Evolutionary conservation across 208 protist species (phyloP).

Genomic region (Sergeia podlipaevii): DNA sequence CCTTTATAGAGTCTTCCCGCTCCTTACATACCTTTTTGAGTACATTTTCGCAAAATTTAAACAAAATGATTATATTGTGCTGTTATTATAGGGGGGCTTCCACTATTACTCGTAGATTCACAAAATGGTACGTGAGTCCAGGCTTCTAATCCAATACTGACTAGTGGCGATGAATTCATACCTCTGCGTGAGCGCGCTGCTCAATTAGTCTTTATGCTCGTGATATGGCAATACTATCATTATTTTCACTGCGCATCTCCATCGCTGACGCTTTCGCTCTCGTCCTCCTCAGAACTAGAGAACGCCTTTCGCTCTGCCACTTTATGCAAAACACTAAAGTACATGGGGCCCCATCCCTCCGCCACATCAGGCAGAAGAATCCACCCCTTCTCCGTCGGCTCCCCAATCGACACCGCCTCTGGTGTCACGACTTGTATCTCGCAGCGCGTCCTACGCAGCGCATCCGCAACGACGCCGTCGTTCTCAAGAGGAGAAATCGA

Average conservation of each 20-base stretch:
- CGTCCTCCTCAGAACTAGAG: constrained; percentile 13
- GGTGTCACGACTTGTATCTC: constrained; percentile 35
- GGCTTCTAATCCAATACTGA: too few species aligned
- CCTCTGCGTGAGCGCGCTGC: too few species aligned
- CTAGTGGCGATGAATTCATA: too few species aligned
- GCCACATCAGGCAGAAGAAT: constrained; percentile 66
- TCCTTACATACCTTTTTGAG: too few species aligned
- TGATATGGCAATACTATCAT: too few species aligned
- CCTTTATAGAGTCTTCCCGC: too few species aligned
- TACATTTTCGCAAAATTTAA: too few species aligned
- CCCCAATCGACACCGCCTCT: constrained; percentile 27
- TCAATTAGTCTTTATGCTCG: too few species aligned
- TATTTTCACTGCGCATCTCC: constrained; percentile 3
- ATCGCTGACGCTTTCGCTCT: constrained; percentile 13
- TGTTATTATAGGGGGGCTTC: too few species aligned
- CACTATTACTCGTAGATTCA: too few species aligned
- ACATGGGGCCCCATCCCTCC: constrained; percentile 70
- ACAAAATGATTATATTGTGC: too few species aligned
- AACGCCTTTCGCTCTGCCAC: constrained; percentile 14
- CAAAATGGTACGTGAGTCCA: too few species aligned
- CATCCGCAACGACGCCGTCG: constrained; percentile 75
- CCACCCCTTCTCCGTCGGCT: constrained; percentile 58
- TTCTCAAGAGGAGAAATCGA: constrained; percentile 88
- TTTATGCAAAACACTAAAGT: constrained; percentile 69
- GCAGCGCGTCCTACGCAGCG: constrained; percentile 53